Conservation (phyloP, 257 asterid species). For the Solanum virginianum region DNA sequence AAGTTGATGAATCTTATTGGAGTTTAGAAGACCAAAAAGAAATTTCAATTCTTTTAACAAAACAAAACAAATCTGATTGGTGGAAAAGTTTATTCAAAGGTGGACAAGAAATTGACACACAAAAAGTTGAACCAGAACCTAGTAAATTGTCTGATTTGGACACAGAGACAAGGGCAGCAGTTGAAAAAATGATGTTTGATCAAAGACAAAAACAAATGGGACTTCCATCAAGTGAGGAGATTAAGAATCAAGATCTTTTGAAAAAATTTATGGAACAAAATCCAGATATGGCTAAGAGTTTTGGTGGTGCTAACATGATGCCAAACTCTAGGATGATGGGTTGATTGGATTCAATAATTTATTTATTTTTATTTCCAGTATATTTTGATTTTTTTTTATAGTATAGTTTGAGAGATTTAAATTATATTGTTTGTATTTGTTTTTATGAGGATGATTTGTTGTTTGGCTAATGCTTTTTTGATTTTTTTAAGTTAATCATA, state of each 20-base stretch:
- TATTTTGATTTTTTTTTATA: neutral
- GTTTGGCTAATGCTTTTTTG: neutral
- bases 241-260: constrained; percentile 57
- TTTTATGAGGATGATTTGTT: neutral
- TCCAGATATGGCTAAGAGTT: neutral
- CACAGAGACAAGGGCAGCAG: constrained; percentile 67
- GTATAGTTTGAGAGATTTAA: neutral
- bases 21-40: constrained; percentile 80
- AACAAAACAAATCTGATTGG: constrained; percentile 77
- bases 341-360: neutral
- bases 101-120: constrained; percentile 71
- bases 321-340: neutral
- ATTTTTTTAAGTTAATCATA: neutral
- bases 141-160: constrained; percentile 65
- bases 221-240: constrained; percentile 58
- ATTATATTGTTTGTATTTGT: neutral
- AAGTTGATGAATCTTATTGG: constrained; percentile 78
- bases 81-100: constrained; percentile 82
- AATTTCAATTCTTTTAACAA: constrained; percentile 59
- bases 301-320: neutral
- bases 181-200: constrained; percentile 83
- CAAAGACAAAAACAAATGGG: constrained; percentile 75
- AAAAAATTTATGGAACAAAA: constrained; percentile 45
- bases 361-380: neutral
- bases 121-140: constrained; percentile 69